Conservation (phyloP, 192 early-diverging fungal genomes). For the Coemansia sp. region DNA sequence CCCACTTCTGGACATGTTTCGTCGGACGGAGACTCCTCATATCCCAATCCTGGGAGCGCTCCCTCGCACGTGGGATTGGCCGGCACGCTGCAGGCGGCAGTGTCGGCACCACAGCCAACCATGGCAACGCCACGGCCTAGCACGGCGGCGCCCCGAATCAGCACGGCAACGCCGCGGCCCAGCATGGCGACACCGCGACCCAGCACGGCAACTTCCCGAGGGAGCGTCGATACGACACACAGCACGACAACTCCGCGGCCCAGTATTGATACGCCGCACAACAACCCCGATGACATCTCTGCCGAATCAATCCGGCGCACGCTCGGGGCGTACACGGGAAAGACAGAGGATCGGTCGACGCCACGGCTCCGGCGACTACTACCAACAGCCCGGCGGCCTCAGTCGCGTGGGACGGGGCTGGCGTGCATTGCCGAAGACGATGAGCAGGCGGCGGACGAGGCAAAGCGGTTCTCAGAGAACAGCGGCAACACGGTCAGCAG, state of each 20-base stretch:
- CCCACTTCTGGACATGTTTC: too few relatives aligned
- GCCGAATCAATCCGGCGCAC: slow-evolving; percentile 32
- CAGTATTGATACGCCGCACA: slow-evolving; percentile 7
- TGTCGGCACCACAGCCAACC: background rate
- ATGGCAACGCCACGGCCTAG: slow-evolving; percentile 5
- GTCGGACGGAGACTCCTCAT: too few relatives aligned
- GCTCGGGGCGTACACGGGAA: slow-evolving; percentile 34
- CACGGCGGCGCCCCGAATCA: slow-evolving; percentile 2
- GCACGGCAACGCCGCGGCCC: slow-evolving; percentile 1
- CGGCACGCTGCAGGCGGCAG: background rate
- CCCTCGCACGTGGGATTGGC: background rate
- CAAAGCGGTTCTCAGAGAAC: slow-evolving; percentile 53
- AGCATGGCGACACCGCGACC: slow-evolving; percentile 1
- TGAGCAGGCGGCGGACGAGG: slow-evolving; percentile 14
- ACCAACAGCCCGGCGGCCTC: slow-evolving; percentile 13
- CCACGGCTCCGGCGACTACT: slow-evolving; percentile 37
- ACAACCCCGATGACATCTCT: slow-evolving; percentile 17
- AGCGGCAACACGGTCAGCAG: slow-evolving; percentile 44
- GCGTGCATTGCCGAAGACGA: slow-evolving; percentile 46
- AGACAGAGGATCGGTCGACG: slow-evolving; percentile 18
- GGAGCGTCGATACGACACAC: slow-evolving; percentile 4
- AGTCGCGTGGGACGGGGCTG: slow-evolving; percentile 16
- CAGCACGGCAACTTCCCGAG: slow-evolving; percentile 1
- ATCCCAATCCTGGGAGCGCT: background rate
- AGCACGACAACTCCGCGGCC: slow-evolving; percentile 3